These are phyloP conservation scores for Plasmodium gonderi DNA, from an alignment of 169 alveolate genomes.

Conservation along the genomic window DNA sequence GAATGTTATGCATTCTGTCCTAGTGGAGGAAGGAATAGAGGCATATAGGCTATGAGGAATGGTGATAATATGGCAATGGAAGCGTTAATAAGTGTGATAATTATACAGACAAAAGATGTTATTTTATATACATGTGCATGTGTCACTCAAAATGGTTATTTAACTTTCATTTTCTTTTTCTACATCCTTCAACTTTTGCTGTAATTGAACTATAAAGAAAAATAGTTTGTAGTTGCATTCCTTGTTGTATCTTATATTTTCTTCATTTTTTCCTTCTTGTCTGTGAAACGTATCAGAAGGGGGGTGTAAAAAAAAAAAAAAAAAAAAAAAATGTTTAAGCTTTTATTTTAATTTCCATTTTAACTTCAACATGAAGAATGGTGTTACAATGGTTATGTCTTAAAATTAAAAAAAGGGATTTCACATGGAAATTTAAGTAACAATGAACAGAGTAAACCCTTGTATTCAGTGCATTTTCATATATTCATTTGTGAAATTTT, in stretches of 20 bases:
- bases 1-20: background rate
- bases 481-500: background rate
- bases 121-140: background rate
- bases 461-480: no score
- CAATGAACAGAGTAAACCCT: no score
- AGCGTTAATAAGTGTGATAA: background rate
- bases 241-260: slow-evolving; percentile 13
- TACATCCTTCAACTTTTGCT: slow-evolving; percentile 55
- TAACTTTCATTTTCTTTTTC: slow-evolving; percentile 72
- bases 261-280: slow-evolving; percentile 24
- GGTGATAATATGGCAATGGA: background rate
- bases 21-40: background rate
- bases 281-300: slow-evolving; percentile 12
- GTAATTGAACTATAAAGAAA: slow-evolving; percentile 67
- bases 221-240: slow-evolving; percentile 68
- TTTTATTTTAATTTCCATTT: no score
- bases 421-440: no score
- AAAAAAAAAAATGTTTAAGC: no score
- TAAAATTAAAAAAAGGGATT: no score
- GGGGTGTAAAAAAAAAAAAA: background rate
- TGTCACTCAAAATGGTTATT: background rate
- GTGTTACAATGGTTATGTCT: no score
- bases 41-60: no score
- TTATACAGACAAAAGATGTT: background rate
- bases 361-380: no score